Evolutionary conservation across 805 yeast species (phyloP).

Genomic region (Cyberlindnera maritima): DNA sequence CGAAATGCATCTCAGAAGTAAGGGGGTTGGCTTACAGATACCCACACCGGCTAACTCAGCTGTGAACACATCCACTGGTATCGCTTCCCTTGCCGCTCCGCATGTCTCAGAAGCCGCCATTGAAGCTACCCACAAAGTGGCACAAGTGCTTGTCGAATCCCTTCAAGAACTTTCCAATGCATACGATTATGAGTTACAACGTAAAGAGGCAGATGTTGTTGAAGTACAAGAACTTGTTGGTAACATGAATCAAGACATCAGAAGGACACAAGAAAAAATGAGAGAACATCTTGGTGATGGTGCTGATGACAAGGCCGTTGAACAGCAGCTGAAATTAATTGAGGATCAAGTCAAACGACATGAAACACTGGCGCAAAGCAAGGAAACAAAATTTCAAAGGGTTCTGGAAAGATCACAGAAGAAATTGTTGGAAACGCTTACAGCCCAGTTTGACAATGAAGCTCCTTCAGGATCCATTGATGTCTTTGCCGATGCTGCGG

Average conservation of each 20-base stretch:
- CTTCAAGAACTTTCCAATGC: constrained; percentile 45
- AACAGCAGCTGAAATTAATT: constrained; percentile 7
- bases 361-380: constrained; percentile 19
- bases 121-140: constrained; percentile 48
- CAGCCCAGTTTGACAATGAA: background rate
- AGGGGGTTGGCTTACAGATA: constrained; percentile 6
- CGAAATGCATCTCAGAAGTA: constrained; percentile 22
- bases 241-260: constrained; percentile 41
- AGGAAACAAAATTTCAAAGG: constrained; percentile 26
- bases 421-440: constrained; percentile 4
- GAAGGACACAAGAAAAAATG: constrained; percentile 27
- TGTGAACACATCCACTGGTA: constrained; percentile 4
- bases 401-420: constrained; percentile 32
- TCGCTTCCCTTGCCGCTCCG: constrained; percentile 29
- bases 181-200: constrained; percentile 53
- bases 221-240: constrained; percentile 45
- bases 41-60: constrained; percentile 10
- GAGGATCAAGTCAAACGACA: constrained; percentile 23
- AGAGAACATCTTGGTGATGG: constrained; percentile 24
- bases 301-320: constrained; percentile 14
- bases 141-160: constrained; percentile 48
- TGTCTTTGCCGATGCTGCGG: constrained; percentile 24
- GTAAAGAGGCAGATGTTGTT: constrained; percentile 50
- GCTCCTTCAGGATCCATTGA: constrained; percentile 7
- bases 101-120: constrained; percentile 54